These are phyloP conservation scores for Leptographium wingfieldii DNA, from an alignment of 2,329 filamentous ascomycete genomes.

Conservation along the genomic window DNA sequence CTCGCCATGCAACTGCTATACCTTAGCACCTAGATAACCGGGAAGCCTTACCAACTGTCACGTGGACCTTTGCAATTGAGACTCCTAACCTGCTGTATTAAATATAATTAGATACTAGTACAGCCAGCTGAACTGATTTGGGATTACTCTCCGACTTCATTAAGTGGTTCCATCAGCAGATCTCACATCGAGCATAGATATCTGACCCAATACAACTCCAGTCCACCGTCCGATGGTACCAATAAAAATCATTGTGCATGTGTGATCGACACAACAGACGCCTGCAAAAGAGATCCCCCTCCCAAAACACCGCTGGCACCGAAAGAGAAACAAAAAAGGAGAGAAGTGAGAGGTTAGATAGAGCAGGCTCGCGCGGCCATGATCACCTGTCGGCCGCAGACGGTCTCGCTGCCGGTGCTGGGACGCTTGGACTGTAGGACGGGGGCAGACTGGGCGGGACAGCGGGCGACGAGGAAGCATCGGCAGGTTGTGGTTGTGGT, in stretches of 20 bases:
- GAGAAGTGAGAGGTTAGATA: not conserved
- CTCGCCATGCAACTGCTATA: no score
- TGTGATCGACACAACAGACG: not conserved
- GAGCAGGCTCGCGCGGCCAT: not conserved
- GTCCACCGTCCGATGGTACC: not conserved
- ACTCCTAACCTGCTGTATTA: no score
- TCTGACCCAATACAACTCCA: not conserved
- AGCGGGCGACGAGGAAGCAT: not conserved
- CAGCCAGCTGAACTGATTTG: no score
- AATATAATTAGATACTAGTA: no score
- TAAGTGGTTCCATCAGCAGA: no score
- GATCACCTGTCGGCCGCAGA: not conserved
- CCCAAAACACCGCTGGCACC: not conserved
- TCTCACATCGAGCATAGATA: no score
- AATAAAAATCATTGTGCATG: not conserved
- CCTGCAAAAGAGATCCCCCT: not conserved
- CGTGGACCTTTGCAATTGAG: no score
- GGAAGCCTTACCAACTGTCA: no score
- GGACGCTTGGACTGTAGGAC: not conserved
- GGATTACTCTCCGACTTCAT: no score
- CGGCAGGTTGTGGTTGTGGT: not conserved
- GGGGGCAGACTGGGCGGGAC: not conserved
- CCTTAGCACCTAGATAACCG: no score
- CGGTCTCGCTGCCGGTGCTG: not conserved
- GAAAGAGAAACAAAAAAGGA: not conserved